Base-by-base conservation (phyloP, 768 basidiomycete genomes). In the Boletus vinaceobasis region DNA sequence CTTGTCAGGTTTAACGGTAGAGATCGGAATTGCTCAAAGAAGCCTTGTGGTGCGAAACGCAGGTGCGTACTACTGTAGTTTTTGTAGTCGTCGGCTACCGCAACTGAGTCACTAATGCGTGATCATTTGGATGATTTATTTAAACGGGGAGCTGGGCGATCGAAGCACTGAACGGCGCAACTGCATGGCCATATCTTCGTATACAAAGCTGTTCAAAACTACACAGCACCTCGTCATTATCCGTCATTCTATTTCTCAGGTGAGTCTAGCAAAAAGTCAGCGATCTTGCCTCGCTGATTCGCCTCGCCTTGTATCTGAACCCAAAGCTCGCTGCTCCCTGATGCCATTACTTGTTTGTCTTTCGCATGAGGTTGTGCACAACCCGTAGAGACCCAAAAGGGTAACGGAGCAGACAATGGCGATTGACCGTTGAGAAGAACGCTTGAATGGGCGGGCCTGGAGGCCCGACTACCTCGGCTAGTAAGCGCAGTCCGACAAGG, bases 401-500 rank as follows among this genome's bases (percentile, higher is more conserved):
- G 62, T 47, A 65, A 49, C 10, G 62, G 57, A 36, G 55, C 50
- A 42, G 65, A 57, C 19, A 6, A 42, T 10, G 59, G 65, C 56
- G 17, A 49, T 60, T 45, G 55, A 35, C 33, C 53, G 21, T 37
- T 37, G 35, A 32, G 29, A 36, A 26, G 7, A 31, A 47, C 38
- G 14, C 53, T 50, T 1, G 59, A 60, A 29, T 36, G 13, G 4
- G 37, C 38, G 27, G 61, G 52, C 26, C 65, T 70, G 7, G 67
- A 63, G 2, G 73, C 71, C 7, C 82, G 78, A 59, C 75, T 79
- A 57, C 79, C 79, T 52, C 75, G 75, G 65, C 86, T 85, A 0
- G 81, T 86, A 19, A 86, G 67, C 7, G 76, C 80, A 3, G 84
- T 82, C 52, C 80, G 79, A 60, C 85, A 87, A 19, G 81, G 75